Percentiles rank a stretch among this genome's conserved stretches.
These are phyloP conservation scores for Penicillium capsulatum DNA, from an alignment of 2,329 filamentous ascomycete genomes.

Conservation along the genomic window DNA sequence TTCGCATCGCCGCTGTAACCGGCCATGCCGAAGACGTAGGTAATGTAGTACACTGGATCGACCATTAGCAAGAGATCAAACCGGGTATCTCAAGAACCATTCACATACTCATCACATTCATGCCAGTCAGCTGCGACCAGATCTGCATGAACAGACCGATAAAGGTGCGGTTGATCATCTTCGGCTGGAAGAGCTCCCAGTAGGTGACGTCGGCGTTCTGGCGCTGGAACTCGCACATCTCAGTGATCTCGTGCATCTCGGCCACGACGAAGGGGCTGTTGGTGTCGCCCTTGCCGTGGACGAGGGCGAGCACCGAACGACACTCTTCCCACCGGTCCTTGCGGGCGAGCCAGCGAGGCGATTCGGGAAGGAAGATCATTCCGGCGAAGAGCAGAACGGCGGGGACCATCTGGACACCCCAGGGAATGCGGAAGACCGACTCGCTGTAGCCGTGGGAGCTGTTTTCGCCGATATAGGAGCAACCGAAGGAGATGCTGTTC, in stretches of 20 bases:
- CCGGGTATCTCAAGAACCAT: too few species aligned
- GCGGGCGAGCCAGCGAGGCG: conserved; percentile 60
- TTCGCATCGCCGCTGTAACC: conserved; percentile 57
- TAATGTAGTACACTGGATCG: conserved; percentile 56
- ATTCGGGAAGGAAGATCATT: conserved; percentile 53
- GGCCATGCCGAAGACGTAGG: conserved; percentile 69
- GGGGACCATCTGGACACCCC: conserved; percentile 62
- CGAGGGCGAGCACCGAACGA: conserved; percentile 48
- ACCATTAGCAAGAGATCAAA: too few species aligned
- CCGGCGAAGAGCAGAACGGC: conserved; percentile 55
- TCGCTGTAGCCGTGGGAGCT: conserved; percentile 30
- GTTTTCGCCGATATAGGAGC: conserved; percentile 54
- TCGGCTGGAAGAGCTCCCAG: conserved; percentile 65
- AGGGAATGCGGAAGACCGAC: conserved; percentile 60
- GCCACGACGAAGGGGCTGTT: conserved; percentile 61
- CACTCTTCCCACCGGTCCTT: conserved; percentile 57
- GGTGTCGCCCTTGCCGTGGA: conserved; percentile 63
- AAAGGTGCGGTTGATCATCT: conserved; percentile 69
- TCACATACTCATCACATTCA: conserved; percentile 64
- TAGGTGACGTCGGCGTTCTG: conserved; percentile 66
- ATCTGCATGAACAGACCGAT: conserved; percentile 71
- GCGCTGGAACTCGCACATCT: conserved; percentile 69
- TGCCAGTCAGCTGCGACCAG: conserved; percentile 71
- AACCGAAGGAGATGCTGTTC: conserved; percentile 52
- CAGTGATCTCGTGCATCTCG: conserved; percentile 69